Evolutionary conservation across 2,329 filamentous ascomycete species (phyloP), one percentile per base, ranked within the genome.

Genomic region (Pyricularia sp.): DNA sequence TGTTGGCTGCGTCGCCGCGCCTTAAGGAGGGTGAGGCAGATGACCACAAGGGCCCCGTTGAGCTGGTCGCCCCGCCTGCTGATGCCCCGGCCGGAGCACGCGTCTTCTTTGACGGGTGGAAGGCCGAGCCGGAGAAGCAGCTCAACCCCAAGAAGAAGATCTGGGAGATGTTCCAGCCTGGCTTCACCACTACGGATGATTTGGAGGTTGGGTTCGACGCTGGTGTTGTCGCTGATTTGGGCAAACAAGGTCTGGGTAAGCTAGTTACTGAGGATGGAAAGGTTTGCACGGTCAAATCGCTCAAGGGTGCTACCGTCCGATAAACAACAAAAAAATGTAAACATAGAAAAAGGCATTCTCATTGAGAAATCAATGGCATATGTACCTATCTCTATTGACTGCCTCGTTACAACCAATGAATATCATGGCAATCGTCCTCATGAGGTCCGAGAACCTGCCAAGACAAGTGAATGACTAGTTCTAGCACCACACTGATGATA

Each of bases 61-160:
- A 99, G 85, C 87, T 99, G 26, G 94, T 98, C 68, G 88, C 83
- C 71, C 94, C 94, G 0, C 95, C 95, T 1, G 86, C 85, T 23
- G 92, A 87, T 59, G 85, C 92, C 63, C 88, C 90, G 77, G 92
- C 94, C 6, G 95, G 95, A 70, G 93, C 97, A 77, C 85, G 92
- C 17, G 92, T 98, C 67, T 94, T 85, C 85, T 99, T 99, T 77
- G 92, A 98, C 78, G 95, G 95, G 65, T 99, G 92, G 90, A 86
- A 92, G 79, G 94, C 93, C 70, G 92, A 97, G 84, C 93, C 95
- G 0, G 95, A 99, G 85, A 90, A 90, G 71, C 88, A 94, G 67
- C 86, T 99, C 69, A 99, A 98, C 85, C 95, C 95, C 70, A 99
- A 99, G 90, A 99, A 98, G 89, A 98, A 98, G 89, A 84, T 98